Evolutionary conservation across 2,329 filamentous ascomycete genomes (phyloP), one percentile per base, ranked within the genome.

Genomic region (Alternaria panax): DNA sequence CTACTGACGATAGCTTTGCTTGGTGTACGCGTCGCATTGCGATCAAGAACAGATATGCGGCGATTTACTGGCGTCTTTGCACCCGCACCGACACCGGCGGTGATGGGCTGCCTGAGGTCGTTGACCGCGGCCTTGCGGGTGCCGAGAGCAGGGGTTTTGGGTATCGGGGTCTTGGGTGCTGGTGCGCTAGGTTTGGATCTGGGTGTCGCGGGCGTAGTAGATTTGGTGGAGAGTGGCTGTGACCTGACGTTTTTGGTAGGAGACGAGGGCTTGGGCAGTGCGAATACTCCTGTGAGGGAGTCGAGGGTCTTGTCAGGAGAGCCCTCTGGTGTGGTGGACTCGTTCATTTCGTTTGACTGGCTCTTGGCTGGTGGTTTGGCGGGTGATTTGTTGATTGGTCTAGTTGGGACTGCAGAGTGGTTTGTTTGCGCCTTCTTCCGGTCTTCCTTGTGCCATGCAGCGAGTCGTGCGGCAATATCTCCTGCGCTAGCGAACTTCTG

Each of bases 1-100:
- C 57, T 62, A 9, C 48, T 62, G 14, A 62, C 36, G 6, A 72
- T 67, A 22, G 60, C 64, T n/a, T 67, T 73, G 7, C 67, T 70
- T 2, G 72, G 72, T 25, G 68, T 71, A 8, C 65, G 58, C 3
- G 58, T 9, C 2, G 65, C 65, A 8, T 67, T 70, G 1, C 52
- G 60, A 32, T 73, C 64, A 1, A 42, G 53, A 3, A 24, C 24
- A 16, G 34, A 34, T 42, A 30, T 57, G 38, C 34, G 56, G 28
- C 12, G 46, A 20, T 24, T 58, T 1, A 41, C 45, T 2, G 52
- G 51, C 4, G 30, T 51, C 3, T 42, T 38, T 12, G 27, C 2
- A 36, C 16, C 30, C 4, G 27, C 27, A 28, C 27, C 27, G 27
- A 9, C 38, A 22, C 20, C 14, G 4, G 45, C 12, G 12, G 27